A percentile compares a stretch with the other conserved stretches of the same genome.
Evolutionary conservation across 139 green algal species (phyloP).

Genomic region (Auxenochlorella pyrenoidosa): DNA sequence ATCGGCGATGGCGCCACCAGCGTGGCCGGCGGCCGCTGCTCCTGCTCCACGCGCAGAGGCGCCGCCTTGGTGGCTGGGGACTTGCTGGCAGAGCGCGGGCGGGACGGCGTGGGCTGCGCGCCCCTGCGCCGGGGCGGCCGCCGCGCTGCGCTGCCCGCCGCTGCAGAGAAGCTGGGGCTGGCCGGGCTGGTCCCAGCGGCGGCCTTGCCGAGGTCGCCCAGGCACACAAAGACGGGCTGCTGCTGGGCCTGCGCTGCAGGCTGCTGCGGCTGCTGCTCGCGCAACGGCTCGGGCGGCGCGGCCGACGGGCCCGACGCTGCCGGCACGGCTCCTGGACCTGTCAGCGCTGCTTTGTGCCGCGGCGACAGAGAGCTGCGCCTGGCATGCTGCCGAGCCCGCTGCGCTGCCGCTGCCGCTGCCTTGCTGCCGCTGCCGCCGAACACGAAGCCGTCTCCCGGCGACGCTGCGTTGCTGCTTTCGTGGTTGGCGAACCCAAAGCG

Average conservation of each 20-base stretch:
- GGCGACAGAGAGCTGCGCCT: not conserved
- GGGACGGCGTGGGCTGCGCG: not conserved
- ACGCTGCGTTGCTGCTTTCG: too few relatives aligned
- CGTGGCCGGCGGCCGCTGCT: not conserved
- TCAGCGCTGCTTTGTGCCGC: not conserved
- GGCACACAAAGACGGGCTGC: not conserved
- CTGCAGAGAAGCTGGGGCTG: constrained; percentile 8
- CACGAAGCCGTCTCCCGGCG: not conserved
- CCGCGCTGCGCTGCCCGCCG: not conserved
- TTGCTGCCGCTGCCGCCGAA: not conserved
- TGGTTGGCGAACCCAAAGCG: not conserved
- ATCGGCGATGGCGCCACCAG: not conserved
- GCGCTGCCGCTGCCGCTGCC: not conserved
- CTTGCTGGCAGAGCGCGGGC: not conserved
- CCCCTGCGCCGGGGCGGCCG: not conserved
- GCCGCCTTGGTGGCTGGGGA: not conserved
- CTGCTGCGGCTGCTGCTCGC: constrained; percentile 15
- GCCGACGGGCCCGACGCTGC: not conserved
- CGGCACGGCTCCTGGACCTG: not conserved
- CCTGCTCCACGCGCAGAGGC: not conserved
- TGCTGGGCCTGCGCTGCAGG: not conserved
- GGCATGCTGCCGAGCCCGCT: not conserved
- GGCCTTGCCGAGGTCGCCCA: constrained; percentile 11
- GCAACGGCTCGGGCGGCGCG: not conserved
- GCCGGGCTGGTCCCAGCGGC: not conserved